Evolutionary conservation across 2,329 filamentous ascomycete species (phyloP), one percentile per base, ranked within the genome.

Genomic region (Tolypocladium amazonense): DNA sequence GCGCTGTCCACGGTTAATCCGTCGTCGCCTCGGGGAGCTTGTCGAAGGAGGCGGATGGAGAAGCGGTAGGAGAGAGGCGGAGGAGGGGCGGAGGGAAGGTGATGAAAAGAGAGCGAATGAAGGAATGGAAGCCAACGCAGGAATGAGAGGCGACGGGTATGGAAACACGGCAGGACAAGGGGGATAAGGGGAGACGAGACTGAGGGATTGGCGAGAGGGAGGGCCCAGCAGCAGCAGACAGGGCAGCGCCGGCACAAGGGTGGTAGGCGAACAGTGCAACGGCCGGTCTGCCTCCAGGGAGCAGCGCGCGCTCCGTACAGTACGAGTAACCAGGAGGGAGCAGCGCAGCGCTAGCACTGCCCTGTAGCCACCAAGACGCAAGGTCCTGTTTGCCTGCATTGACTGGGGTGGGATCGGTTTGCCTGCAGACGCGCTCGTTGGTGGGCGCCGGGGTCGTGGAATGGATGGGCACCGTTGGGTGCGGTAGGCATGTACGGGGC

Each of bases 131-230:
- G 55, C 37, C 53, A 56, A 59, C 25, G 66, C 65, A 67, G 67
- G 68, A 71, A 68, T 61, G 65, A 61, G 59, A 60, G 60, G 61
- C 64, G 60, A 56, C 55, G 60, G 56, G 50, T 12, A 68, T 66
- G 68, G 69, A 71, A 70, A 70, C 70, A 71, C 68, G 67, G 71
- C 68, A 71, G 66, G 66, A 64, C 58, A 63, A 62, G 64, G 62
- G 47, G 62, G 57, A 63, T 50, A 60, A 54, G 33, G 47, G 63
- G 61, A 58, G 58, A 61, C 56, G 58, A 56, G 62, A 61, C 57
- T 55, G 61, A 61, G 12, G 45, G 45, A 60, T 15, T 30, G 47
- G 14, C 12, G 27, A 55, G 58, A 57, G 58, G 61, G 64, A 58
- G 60, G 60, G n/a, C n/a, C n/a, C n/a, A n/a, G n/a, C n/a, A n/a